phyloP scores from a whole-genome alignment of 768 basidiomycete genomes.

The Zangia roseola region DNA sequence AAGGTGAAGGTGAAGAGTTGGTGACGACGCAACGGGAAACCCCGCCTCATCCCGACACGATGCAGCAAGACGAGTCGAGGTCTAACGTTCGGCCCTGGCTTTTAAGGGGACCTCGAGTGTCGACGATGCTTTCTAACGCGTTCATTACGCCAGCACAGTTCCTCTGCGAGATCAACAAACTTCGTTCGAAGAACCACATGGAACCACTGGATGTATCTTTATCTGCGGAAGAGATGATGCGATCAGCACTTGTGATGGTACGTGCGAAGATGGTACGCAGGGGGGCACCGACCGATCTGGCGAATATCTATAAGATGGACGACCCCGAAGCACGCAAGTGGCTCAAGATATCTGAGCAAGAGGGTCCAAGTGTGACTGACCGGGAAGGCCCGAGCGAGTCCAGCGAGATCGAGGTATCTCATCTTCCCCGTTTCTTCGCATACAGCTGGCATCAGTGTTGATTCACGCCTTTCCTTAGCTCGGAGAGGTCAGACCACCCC shows the following conservation, averaged over 20 bases:
- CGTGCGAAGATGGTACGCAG: constrained; percentile 57
- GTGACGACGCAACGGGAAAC: constrained; percentile 60
- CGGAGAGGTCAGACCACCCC: constrained; percentile 40
- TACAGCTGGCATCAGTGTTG: too few relatives aligned
- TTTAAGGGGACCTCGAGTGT: constrained; percentile 54
- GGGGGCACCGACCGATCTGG: constrained; percentile 75
- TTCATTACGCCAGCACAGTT: constrained; percentile 46
- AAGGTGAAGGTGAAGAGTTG: constrained; percentile 32
- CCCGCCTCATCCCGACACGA: constrained; percentile 6
- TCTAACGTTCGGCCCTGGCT: constrained; percentile 57
- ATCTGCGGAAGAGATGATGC: constrained; percentile 46
- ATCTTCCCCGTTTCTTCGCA: neutral
- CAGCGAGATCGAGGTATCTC: constrained; percentile 31
- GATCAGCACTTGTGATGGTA: constrained; percentile 67
- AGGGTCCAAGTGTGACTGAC: constrained; percentile 5
- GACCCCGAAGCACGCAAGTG: constrained; percentile 53
- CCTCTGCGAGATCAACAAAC: constrained; percentile 52
- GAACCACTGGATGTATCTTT: constrained; percentile 33
- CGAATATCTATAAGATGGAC: constrained; percentile 63
- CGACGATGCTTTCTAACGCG: constrained; percentile 44
- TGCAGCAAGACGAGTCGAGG: constrained; percentile 5
- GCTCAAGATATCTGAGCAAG: constrained; percentile 35
- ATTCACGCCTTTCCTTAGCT: constrained; percentile 36
- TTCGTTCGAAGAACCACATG: constrained; percentile 56
- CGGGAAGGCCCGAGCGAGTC: constrained; percentile 18